Evolutionary conservation across 495 filamentous ascomycete species (phyloP).

Genomic region (Penicillium bovifimosum): DNA sequence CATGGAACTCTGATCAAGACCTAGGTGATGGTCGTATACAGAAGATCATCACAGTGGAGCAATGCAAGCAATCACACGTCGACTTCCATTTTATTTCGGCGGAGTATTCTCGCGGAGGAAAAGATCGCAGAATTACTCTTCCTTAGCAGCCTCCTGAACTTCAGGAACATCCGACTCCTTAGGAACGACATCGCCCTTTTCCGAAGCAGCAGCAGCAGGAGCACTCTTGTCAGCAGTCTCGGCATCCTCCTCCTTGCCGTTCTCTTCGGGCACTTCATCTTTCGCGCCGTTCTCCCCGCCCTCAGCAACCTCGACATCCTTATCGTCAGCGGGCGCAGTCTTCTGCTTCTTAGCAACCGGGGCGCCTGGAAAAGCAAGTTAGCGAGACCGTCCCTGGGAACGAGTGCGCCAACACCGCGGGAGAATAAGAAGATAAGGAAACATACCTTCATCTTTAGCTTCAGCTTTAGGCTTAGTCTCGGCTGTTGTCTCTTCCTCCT

Average conservation of each 20-base stretch:
- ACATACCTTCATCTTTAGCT: slow-evolving; percentile 26
- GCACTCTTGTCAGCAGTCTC: slow-evolving; percentile 38
- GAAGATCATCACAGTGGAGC: neutral
- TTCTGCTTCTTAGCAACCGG: slow-evolving; percentile 36
- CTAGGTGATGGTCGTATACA: slow-evolving; percentile 5
- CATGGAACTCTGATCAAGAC: neutral
- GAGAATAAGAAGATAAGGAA: neutral
- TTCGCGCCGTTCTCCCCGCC: slow-evolving; percentile 29
- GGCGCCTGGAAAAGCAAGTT: slow-evolving; percentile 22
- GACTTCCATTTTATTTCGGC: neutral
- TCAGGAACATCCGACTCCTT: slow-evolving; percentile 46
- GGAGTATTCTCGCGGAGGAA: neutral
- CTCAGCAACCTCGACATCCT: slow-evolving; percentile 21
- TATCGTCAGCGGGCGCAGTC: slow-evolving; percentile 19
- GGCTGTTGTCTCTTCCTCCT: slow-evolving; percentile 17
- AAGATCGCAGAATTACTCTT: neutral
- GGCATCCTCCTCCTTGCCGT: slow-evolving; percentile 27
- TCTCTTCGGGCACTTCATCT: slow-evolving; percentile 28
- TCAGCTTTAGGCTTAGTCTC: slow-evolving; percentile 14
- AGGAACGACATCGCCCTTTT: slow-evolving; percentile 40
- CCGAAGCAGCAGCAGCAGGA: slow-evolving; percentile 36
- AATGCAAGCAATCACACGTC: slow-evolving; percentile 1
- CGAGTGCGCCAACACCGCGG: too few species aligned
- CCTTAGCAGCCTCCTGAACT: slow-evolving; percentile 27
- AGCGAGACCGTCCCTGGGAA: neutral